phyloP scores from a whole-genome alignment of 2,329 filamentous ascomycete genomes.

The Colletotrichum theobromicola region DNA sequence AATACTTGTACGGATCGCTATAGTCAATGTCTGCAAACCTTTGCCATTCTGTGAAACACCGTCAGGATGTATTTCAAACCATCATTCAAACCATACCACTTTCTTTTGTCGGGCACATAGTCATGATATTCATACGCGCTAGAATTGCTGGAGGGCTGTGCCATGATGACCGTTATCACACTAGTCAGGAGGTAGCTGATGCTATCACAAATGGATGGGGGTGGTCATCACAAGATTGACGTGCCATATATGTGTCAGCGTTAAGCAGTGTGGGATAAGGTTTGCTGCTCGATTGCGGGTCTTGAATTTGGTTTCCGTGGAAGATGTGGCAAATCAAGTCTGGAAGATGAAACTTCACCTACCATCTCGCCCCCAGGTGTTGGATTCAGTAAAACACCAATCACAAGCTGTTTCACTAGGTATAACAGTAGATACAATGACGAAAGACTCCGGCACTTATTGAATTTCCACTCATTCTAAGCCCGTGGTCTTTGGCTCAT shows the following conservation, averaged over 20 bases:
- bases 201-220: accelerated
- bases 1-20: neutral
- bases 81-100: accelerated
- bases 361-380: neutral
- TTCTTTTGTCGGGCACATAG: neutral
- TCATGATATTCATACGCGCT: neutral
- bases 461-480: accelerated
- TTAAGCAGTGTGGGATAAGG: neutral
- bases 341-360: neutral
- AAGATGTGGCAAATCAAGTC: neutral
- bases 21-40: neutral
- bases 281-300: neutral
- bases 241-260: neutral
- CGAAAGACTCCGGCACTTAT: neutral
- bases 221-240: accelerated
- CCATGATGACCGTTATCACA: neutral
- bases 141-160: neutral
- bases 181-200: accelerated
- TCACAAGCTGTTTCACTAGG: neutral
- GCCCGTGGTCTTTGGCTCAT: neutral
- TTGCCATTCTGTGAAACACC: neutral
- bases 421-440: neutral
- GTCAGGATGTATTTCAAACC: neutral
- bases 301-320: neutral
- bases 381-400: neutral